These are phyloP conservation scores for Starmerella vitae DNA, from an alignment of 805 yeast species.

Conservation along the genomic window DNA sequence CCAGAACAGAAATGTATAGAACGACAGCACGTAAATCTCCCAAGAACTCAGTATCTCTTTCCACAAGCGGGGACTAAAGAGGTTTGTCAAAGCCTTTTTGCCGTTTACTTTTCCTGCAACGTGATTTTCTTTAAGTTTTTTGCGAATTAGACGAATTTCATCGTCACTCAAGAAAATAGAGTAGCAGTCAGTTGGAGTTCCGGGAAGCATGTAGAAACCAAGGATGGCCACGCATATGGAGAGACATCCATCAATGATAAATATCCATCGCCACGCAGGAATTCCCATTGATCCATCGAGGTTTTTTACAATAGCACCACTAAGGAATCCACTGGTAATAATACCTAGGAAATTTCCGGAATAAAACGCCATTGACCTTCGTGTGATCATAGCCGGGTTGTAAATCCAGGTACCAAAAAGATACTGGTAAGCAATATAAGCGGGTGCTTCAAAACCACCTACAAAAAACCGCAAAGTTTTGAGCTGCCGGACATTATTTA, in stretches of 20 bases:
- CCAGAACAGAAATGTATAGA: slow-evolving; percentile 48
- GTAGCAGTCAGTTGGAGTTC: slow-evolving; percentile 47
- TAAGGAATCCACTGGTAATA: slow-evolving; percentile 49
- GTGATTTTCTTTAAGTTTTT: slow-evolving; percentile 25
- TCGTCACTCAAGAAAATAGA: slow-evolving; percentile 42
- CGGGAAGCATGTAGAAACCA: slow-evolving; percentile 47
- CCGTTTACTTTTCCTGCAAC: slow-evolving; percentile 14
- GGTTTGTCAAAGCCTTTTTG: slow-evolving; percentile 13
- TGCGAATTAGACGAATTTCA: slow-evolving; percentile 41
- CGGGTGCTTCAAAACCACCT: slow-evolving; percentile 57
- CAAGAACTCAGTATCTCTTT: slow-evolving; percentile 39
- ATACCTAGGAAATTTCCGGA: slow-evolving; percentile 51
- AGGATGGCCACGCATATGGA: slow-evolving; percentile 44
- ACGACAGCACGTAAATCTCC: slow-evolving; percentile 44
- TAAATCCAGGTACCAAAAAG: slow-evolving; percentile 40
- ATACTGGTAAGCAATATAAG: slow-evolving; percentile 36
- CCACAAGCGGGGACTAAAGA: slow-evolving; percentile 39
- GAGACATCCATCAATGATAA: slow-evolving; percentile 49
- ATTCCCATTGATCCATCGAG: slow-evolving; percentile 41
- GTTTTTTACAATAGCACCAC: slow-evolving; percentile 38
- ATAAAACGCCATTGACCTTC: slow-evolving; percentile 47
- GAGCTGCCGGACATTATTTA: slow-evolving; percentile 38
- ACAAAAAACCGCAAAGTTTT: slow-evolving; percentile 53
- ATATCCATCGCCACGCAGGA: slow-evolving; percentile 63
- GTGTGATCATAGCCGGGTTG: slow-evolving; percentile 44